Conservation (phyloP, 2,329 filamentous ascomycete species). For the Penicillium olsonii region DNA sequence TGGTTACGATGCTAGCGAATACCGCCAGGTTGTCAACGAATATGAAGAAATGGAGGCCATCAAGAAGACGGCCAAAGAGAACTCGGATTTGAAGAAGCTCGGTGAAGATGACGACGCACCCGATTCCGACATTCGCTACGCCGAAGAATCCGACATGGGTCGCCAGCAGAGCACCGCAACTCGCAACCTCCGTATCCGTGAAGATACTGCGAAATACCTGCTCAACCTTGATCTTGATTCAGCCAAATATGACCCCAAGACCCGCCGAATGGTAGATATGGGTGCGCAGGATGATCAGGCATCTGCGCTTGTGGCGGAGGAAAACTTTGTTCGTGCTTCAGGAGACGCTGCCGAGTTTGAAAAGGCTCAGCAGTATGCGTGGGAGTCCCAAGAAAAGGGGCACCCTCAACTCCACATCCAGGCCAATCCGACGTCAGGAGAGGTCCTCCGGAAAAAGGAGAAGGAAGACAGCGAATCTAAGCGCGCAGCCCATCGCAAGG, state of each 20-base stretch:
- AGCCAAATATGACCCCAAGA: constrained; percentile 97
- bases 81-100: constrained; percentile 52
- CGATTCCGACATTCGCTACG: constrained; percentile 65
- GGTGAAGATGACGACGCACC: constrained; percentile 59
- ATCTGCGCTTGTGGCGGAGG: constrained; percentile 82
- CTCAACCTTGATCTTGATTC: constrained; percentile 94
- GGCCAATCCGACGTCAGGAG: constrained; percentile 92
- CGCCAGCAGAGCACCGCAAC: constrained; percentile 89
- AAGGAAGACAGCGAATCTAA: constrained; percentile 70
- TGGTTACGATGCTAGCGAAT: constrained; percentile 90
- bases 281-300: constrained; percentile 79
- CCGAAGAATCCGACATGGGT: constrained; percentile 96
- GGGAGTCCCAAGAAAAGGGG: constrained; percentile 87
- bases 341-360: constrained; percentile 95
- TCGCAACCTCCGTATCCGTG: constrained; percentile 83
- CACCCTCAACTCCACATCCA: constrained; percentile 86
- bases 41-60: constrained; percentile 84
- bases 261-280: constrained; percentile 82
- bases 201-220: constrained; percentile 96
- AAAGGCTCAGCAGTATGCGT: constrained; percentile 83
- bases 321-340: constrained; percentile 84
- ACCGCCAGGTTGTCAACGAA: constrained; percentile 81
- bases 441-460: constrained; percentile 79
- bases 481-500: constrained; percentile 67
- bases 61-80: constrained; percentile 55